Evolutionary conservation across 495 filamentous ascomycete species (phyloP), one percentile per base, ranked within the genome.

Genomic region (Beverwykella pulmonaria): DNA sequence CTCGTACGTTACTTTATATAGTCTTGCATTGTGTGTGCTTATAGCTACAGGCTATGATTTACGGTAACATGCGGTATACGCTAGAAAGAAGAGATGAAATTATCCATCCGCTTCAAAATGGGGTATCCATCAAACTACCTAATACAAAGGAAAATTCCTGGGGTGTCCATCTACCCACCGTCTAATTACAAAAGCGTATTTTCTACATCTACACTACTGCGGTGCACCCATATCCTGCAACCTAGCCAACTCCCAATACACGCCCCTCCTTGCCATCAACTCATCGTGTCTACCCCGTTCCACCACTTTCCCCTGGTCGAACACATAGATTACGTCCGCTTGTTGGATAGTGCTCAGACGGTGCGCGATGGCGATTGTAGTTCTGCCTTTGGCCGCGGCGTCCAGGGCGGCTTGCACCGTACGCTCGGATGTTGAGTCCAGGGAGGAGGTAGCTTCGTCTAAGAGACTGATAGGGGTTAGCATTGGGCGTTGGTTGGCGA

Each of bases 291-390:
- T 78, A 2, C 90, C 92, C 73, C 84, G 90, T 76, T 95, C 92
- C 1, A 86, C 87, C 0, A 89, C 88, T 52, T 75, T 76, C 2
- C 92, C 92, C 22, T 89, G 89, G 63, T 87, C 88, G 75, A 96
- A 80, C 10, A 95, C 92, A 25, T 94, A 80, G 59, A 97, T 92
- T 36, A 84, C 83, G 75, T 96, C 92, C 60, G 93, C 94, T 71
- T 94, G 90, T 3, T 87, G 88, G 74, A 96, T 91, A 0, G 92
- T 96, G 73, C 88, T 91, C 20, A 97, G 75, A 2, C 92, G 84
- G 74, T 97, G 92, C 10, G 92, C 92, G 72, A 97, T 93, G 1
- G 94, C 91, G n/a, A 95, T 71, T 10, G 95, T 95, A 53, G 84
- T 88, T 14, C 88, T 82, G 26, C 63, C 65, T 56, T 70, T 64